These are phyloP conservation scores for Solanum sparsipilum DNA, from an alignment of 257 asterid species.

Conservation along the genomic window DNA sequence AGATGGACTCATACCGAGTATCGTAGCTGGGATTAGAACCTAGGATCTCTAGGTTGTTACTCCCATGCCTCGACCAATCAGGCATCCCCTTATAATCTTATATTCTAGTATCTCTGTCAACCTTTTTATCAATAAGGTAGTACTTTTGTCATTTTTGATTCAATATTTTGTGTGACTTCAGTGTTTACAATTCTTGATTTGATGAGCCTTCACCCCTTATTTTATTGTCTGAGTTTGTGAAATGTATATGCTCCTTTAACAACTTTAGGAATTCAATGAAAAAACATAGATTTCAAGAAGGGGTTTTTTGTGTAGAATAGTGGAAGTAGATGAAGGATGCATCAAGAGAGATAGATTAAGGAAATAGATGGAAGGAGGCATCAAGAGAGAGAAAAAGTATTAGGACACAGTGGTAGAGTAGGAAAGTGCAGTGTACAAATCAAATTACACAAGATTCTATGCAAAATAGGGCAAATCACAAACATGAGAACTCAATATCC, in stretches of 20 bases:
- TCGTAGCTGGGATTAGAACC: not conserved
- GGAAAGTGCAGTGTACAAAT: not conserved
- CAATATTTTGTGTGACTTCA: not conserved
- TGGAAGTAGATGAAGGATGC: not conserved
- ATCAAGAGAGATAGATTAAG: not conserved
- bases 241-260: not conserved
- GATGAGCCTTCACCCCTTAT: not conserved
- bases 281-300: not conserved
- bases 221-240: not conserved
- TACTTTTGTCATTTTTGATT: not conserved
- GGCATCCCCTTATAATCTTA: not conserved
- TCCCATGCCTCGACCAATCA: not conserved
- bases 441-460: not conserved
- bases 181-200: not conserved
- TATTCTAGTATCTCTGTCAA: not conserved
- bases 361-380: not conserved
- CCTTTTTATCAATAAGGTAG: not conserved
- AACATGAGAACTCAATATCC: not conserved
- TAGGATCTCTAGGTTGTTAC: not conserved
- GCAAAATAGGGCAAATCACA: not conserved
- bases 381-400: not conserved
- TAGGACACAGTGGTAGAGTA: not conserved
- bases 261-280: not conserved
- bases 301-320: not conserved
- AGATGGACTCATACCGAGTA: not conserved